phyloP scores from a whole-genome alignment of 768 basidiomycete genomes.

The Psilocybe cyanescens region DNA sequence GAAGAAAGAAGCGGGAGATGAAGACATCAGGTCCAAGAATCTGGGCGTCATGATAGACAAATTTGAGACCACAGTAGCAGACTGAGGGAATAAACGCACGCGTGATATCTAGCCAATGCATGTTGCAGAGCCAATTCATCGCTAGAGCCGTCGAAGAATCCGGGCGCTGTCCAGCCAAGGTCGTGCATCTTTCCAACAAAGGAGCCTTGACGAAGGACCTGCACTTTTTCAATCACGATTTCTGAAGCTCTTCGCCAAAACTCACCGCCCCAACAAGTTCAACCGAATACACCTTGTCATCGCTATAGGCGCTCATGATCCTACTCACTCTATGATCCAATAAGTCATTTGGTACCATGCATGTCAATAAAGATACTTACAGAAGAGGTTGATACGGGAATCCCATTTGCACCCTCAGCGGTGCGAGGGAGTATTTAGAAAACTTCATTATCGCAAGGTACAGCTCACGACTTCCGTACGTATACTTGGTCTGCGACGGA shows the following conservation, averaged over 20 bases:
- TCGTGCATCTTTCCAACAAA: slow-evolving; percentile 58
- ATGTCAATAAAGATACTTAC: not conserved
- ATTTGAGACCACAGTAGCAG: not conserved
- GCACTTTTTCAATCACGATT: not conserved
- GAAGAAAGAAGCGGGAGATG: slow-evolving; percentile 42
- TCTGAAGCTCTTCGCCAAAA: slow-evolving; percentile 14
- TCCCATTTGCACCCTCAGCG: slow-evolving; percentile 10
- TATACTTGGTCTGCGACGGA: not conserved
- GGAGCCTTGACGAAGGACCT: slow-evolving; percentile 58
- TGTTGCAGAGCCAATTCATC: slow-evolving; percentile 49
- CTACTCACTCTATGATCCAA: slow-evolving; percentile 18
- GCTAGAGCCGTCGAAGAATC: slow-evolving; percentile 39
- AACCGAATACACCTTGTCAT: slow-evolving; percentile 56
- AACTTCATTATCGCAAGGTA: slow-evolving; percentile 12
- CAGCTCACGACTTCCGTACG: not conserved
- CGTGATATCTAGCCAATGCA: slow-evolving; percentile 61
- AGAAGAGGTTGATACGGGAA: slow-evolving; percentile 1
- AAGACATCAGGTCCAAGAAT: slow-evolving; percentile 60
- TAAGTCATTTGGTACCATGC: not conserved
- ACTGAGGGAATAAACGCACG: slow-evolving; percentile 33
- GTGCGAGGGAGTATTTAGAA: slow-evolving; percentile 5
- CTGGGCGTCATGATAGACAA: slow-evolving; percentile 15
- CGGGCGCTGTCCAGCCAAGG: slow-evolving; percentile 52
- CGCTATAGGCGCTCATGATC: slow-evolving; percentile 52
- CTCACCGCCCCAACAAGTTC: slow-evolving; percentile 61